These are phyloP conservation scores for Lepidium aucheri DNA, from an alignment of 345 rosid genomes.

Conservation along the genomic window DNA sequence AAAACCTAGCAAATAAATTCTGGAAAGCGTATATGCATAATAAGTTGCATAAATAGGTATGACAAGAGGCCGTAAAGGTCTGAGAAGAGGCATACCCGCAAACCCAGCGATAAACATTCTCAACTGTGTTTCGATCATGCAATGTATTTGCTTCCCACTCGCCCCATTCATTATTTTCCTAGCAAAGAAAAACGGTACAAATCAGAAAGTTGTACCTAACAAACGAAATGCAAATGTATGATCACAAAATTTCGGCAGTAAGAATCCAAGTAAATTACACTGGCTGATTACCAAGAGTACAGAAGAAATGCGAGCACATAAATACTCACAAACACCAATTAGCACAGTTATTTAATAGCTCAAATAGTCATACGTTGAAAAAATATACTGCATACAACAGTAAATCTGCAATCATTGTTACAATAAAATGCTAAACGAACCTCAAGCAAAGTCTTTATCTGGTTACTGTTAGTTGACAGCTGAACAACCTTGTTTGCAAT, in stretches of 20 bases:
- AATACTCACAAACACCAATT: background rate
- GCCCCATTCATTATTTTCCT: slow-evolving; percentile 79
- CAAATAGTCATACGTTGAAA: background rate
- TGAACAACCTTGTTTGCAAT: slow-evolving; percentile 83
- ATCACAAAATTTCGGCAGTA: background rate
- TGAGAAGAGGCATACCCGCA: slow-evolving; percentile 58
- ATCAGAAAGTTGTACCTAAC: background rate
- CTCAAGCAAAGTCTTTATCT: slow-evolving; percentile 62
- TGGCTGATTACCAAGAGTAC: background rate
- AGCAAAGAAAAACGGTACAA: background rate
- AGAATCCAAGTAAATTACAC: background rate
- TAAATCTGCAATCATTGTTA: background rate
- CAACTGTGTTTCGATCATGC: slow-evolving; percentile 75
- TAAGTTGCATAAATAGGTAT: background rate
- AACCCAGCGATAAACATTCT: slow-evolving; percentile 90
- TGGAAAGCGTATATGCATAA: background rate
- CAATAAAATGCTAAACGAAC: slow-evolving; percentile 29
- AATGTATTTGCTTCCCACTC: slow-evolving; percentile 72
- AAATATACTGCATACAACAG: background rate
- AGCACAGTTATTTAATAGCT: too few relatives aligned
- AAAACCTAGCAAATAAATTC: background rate
- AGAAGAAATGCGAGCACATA: background rate
- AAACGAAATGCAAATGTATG: slow-evolving; percentile 5
- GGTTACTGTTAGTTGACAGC: slow-evolving; percentile 51
- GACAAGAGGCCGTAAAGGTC: background rate